Evolutionary conservation across 108 stramenopile genomes (phyloP).

Genomic region (Nitzschia sp.): DNA sequence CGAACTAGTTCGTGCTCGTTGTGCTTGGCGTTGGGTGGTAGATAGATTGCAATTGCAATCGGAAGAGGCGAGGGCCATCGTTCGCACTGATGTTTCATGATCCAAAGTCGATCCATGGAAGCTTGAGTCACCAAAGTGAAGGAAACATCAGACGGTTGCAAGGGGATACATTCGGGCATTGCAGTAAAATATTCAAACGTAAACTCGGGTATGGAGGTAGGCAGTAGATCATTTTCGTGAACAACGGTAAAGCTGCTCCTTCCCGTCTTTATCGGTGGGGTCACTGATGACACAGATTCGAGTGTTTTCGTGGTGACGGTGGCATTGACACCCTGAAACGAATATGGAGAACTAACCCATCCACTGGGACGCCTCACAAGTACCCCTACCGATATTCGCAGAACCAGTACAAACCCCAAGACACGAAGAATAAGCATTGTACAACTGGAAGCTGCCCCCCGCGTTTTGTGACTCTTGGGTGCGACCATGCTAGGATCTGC

Average conservation of each 20-base stretch:
- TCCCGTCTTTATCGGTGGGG: background rate
- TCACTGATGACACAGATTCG: no score
- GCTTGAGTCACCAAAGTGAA: conserved; percentile 55
- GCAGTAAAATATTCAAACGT: background rate
- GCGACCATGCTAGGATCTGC: no score
- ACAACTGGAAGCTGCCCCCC: no score
- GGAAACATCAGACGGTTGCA: conserved; percentile 23
- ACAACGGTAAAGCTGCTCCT: background rate
- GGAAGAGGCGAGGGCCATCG: conserved; percentile 47
- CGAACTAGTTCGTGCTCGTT: background rate
- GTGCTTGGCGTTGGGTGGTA: background rate
- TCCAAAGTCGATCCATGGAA: conserved; percentile 57
- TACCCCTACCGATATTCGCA: no score
- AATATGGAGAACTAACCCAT: no score
- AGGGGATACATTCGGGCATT: conserved; percentile 5
- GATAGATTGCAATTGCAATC: conserved; percentile 41
- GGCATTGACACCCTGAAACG: no score
- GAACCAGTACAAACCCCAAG: no score
- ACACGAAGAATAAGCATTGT: no score
- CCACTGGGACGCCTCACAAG: no score
- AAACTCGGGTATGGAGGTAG: background rate
- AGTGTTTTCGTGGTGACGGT: no score
- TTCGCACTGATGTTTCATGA: conserved; percentile 60
- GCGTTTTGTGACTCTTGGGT: no score
- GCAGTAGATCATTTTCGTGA: background rate